A percentile compares a stretch with the other conserved stretches of the same genome.
These are phyloP conservation scores for Pseudogymnoascus sp. DNA, from an alignment of 2,329 filamentous ascomycete species.

Conservation along the genomic window DNA sequence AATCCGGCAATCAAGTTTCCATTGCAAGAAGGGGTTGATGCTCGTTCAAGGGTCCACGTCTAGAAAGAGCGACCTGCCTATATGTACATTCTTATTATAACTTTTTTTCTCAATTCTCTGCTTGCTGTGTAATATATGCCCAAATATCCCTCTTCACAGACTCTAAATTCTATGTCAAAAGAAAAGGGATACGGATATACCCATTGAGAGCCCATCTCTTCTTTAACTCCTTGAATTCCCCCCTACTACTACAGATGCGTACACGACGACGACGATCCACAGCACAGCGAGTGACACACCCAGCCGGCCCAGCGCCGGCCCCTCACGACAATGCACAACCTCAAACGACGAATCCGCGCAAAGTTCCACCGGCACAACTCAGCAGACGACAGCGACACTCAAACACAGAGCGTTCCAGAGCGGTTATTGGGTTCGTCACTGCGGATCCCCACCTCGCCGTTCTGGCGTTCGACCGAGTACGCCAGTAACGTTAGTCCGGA, in stretches of 20 bases:
- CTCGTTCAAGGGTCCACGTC: neutral
- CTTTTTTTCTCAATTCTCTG: neutral
- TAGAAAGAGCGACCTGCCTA: neutral
- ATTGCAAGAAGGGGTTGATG: neutral
- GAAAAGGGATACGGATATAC: neutral
- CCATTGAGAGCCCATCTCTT: neutral
- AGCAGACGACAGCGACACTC: neutral
- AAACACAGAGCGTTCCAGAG: neutral
- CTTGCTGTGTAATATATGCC: neutral
- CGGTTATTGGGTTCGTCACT: neutral
- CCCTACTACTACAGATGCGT: neutral
- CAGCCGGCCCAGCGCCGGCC: neutral
- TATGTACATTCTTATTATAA: constrained; percentile 1
- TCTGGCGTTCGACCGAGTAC: neutral
- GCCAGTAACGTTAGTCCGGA: neutral
- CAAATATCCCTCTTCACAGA: neutral
- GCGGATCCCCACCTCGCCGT: neutral
- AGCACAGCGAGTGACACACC: neutral
- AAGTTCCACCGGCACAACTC: neutral
- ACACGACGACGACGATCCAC: neutral
- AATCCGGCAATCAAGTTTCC: neutral
- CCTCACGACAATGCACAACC: neutral
- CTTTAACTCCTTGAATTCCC: neutral
- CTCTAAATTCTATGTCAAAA: neutral
- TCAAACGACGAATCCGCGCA: neutral